Conservation (phyloP, 2,329 filamentous ascomycete genomes). For the Albophoma yamanashiensis region DNA sequence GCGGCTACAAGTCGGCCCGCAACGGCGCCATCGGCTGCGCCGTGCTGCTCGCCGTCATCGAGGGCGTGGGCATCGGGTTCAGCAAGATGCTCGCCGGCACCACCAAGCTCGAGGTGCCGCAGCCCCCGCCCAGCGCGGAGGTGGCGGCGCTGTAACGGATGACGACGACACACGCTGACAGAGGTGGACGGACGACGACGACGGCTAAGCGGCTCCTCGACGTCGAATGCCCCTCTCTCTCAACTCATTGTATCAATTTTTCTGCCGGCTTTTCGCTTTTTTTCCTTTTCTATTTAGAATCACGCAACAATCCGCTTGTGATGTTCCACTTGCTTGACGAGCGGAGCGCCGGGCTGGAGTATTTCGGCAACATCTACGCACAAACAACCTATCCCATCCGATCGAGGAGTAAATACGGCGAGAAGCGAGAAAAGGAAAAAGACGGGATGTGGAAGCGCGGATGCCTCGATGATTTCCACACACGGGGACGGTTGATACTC, state of each 20-base stretch:
- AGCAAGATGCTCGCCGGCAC: conserved; percentile 87
- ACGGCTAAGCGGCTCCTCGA: not conserved
- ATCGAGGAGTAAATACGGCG: not conserved
- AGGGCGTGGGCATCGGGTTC: conserved; percentile 94
- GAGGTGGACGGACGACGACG: conserved; percentile 1
- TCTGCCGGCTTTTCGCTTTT: not conserved
- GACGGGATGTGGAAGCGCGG: not conserved
- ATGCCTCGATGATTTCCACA: not conserved
- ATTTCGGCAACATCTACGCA: not conserved
- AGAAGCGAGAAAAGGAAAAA: not conserved
- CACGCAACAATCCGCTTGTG: not conserved
- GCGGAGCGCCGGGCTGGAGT: not conserved
- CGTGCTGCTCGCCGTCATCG: conserved; percentile 87
- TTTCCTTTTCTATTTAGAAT: not conserved
- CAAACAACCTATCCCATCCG: not conserved
- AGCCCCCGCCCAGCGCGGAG: conserved; percentile 19
- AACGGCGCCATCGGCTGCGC: conserved; percentile 97
- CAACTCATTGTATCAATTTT: not conserved
- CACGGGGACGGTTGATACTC: conserved; percentile 7
- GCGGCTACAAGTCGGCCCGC: conserved; percentile 81
- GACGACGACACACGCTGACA: not conserved
- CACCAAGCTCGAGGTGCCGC: conserved; percentile 62
- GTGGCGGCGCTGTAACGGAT: conserved; percentile 13
- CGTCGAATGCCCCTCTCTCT: conserved; percentile 1
- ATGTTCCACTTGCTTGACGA: not conserved